Conservation (phyloP, 2,329 filamentous ascomycete genomes). For the Pyrenochaeta sp. region DNA sequence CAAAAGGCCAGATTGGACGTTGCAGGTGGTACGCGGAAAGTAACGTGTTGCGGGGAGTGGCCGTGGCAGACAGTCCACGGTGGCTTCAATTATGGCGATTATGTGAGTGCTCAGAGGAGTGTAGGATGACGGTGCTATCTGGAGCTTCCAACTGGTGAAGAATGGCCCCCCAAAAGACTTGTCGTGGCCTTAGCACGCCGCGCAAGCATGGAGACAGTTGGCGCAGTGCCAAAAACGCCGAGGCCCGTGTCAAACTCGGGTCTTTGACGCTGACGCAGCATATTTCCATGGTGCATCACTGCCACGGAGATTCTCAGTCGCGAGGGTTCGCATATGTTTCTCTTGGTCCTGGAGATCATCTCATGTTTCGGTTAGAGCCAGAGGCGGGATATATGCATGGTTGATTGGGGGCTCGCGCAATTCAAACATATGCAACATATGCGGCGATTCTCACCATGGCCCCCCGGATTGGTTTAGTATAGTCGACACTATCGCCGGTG, state of each 20-base stretch:
- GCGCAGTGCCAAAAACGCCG: slow-evolving; percentile 20
- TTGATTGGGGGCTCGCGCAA: no score
- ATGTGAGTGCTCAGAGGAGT: neutral
- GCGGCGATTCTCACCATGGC: slow-evolving; percentile 5
- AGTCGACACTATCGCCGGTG: slow-evolving; percentile 8
- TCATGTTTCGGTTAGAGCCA: no score
- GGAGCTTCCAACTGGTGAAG: neutral
- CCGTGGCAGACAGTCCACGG: slow-evolving; percentile 15
- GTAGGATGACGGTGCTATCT: neutral
- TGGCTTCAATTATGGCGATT: neutral
- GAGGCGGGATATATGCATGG: no score
- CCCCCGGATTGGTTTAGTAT: slow-evolving; percentile 22
- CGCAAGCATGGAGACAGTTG: slow-evolving; percentile 21
- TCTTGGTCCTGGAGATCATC: no score
- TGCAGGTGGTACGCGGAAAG: slow-evolving; percentile 31
- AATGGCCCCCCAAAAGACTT: slow-evolving; percentile 6
- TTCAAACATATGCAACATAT: neutral
- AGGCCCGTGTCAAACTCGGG: slow-evolving; percentile 9
- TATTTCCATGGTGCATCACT: neutral
- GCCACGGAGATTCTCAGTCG: no score
- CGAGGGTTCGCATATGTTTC: no score
- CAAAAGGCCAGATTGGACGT: slow-evolving; percentile 38
- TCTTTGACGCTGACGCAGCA: slow-evolving; percentile 21
- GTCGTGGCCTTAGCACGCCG: slow-evolving; percentile 27
- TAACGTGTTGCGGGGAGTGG: slow-evolving; percentile 32